Conservation (phyloP, 1,284 basidiomycete species). For the Sanghuangporus weigelae region DNA sequence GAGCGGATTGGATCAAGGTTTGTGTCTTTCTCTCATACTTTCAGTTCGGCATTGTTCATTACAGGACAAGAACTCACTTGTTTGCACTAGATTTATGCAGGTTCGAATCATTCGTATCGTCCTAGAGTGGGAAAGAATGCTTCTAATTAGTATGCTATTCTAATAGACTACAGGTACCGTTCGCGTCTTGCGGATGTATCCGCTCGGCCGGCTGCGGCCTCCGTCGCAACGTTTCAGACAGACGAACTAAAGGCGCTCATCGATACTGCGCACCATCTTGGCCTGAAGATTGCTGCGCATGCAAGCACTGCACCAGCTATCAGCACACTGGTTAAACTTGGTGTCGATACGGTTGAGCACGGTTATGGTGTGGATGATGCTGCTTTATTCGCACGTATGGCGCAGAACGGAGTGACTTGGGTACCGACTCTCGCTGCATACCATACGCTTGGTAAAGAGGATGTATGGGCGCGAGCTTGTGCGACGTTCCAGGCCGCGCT, state of each 20-base stretch:
- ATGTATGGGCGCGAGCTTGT: conserved; percentile 35
- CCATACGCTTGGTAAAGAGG: conserved; percentile 30
- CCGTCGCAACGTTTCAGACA: conserved; percentile 39
- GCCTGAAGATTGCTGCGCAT: conserved; percentile 59
- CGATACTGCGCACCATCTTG: conserved; percentile 43
- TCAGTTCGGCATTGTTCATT: neutral
- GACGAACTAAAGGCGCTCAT: conserved; percentile 50
- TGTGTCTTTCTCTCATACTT: conserved; percentile 3
- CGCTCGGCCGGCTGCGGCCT: conserved; percentile 27
- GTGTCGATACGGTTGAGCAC: conserved; percentile 49
- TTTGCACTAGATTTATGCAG: conserved; percentile 42
- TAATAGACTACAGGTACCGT: conserved; percentile 46
- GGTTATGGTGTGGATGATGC: conserved; percentile 33
- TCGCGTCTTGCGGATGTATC: conserved; percentile 40
- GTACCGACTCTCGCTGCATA: conserved; percentile 57
- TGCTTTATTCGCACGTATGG: conserved; percentile 12
- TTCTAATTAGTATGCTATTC: conserved; percentile 6
- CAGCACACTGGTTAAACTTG: conserved; percentile 30
- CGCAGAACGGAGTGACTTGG: conserved; percentile 30
- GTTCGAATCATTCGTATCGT: conserved; percentile 26
- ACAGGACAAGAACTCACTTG: neutral
- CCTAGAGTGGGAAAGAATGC: neutral
- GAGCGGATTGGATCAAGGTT: conserved; percentile 63
- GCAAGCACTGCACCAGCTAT: conserved; percentile 38
- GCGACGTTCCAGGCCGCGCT: conserved; percentile 43